These are phyloP conservation scores for Melastoma candidum DNA, from an alignment of 441 rosid species.

Conservation along the genomic window DNA sequence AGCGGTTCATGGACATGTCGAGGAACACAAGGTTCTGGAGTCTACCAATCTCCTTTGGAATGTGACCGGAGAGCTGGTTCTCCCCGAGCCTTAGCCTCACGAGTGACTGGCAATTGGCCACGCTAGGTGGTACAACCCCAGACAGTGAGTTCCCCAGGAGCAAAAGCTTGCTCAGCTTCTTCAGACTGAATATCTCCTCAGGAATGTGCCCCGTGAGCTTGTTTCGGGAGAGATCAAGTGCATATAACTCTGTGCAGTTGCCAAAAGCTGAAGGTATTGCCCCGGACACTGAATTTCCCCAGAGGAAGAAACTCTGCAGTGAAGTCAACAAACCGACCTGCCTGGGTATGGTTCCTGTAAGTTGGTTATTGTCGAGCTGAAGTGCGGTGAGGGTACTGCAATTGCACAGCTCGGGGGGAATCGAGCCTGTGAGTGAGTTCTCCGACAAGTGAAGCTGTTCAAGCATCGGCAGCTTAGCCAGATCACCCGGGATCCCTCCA, in stretches of 20 bases:
- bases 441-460: conserved; percentile 96
- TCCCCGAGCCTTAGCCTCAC: conserved; percentile 89
- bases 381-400: conserved; percentile 75
- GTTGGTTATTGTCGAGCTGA: conserved; percentile 82
- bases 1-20: conserved; percentile 80
- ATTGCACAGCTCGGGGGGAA: conserved; percentile 79
- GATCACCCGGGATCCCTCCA: conserved; percentile 69
- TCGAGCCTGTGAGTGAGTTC: conserved; percentile 51
- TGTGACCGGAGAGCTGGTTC: conserved; percentile 78
- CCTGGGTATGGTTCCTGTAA: conserved; percentile 68
- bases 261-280: conserved; percentile 73
- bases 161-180: conserved; percentile 84
- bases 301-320: conserved; percentile 77
- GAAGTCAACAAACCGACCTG: conserved; percentile 59
- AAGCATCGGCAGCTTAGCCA: conserved; percentile 60
- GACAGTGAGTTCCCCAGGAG: conserved; percentile 79
- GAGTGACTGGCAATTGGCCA: conserved; percentile 67
- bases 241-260: conserved; percentile 65
- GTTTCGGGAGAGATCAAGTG: conserved; percentile 82
- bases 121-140: conserved; percentile 49
- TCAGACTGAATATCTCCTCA: conserved; percentile 64
- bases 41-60: conserved; percentile 74
- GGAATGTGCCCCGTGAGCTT: conserved; percentile 80
- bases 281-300: conserved; percentile 85
- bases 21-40: conserved; percentile 87